Base-by-base conservation (phyloP, 345 rosid species). In the Cardamine resedifolia region DNA sequence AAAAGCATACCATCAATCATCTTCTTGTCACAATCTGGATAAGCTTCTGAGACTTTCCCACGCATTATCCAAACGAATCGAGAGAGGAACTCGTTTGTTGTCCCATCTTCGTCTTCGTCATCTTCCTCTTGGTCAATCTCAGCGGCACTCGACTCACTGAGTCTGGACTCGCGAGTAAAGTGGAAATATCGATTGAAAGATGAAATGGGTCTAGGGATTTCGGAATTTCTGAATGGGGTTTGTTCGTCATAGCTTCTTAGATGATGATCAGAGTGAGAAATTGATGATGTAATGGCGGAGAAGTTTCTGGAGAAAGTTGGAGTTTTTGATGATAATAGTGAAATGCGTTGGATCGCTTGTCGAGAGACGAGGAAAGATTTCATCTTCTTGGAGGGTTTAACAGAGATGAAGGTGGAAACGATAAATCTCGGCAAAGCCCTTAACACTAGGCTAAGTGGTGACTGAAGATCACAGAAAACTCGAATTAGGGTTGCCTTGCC, bases 21-120 rank as follows among this genome's bases (percentile, higher is more conserved):
- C 79, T 84, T 68, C 76, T 86, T 90, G 39, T 95, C 84, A 57
- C 76, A 53, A 64, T 85, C 88, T 5, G 85, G 81, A 71, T 86
- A 88, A 6, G 77, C 90, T 66, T 87, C 87, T 0, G 82, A 62
- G 61, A 95, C 65, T 84, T 85, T 88, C 74, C 84, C 80, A 4
- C 96, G 87, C 96, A 90, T 88, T 77, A 81, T 77, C 96, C 91
- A 87, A 50, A 85, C 92, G 61, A 88, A 88, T 60, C 89, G 87
- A 2, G 96, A 90, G 68, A 96, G 80, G 70, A 92, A 96, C 73
- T 90, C 97, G 49, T 81, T 88, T 77, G 83, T 71, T 5, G 78
- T 73, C 24, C 78, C 88, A 70, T 90, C 86, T 21, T 87, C 96
- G 10, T 78, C 87, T 30, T 79, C 84, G 0, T 66, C 63, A 12